Evolutionary conservation across 257 asterid genomes (phyloP).

Genomic region (Lavandula angustifolia): DNA sequence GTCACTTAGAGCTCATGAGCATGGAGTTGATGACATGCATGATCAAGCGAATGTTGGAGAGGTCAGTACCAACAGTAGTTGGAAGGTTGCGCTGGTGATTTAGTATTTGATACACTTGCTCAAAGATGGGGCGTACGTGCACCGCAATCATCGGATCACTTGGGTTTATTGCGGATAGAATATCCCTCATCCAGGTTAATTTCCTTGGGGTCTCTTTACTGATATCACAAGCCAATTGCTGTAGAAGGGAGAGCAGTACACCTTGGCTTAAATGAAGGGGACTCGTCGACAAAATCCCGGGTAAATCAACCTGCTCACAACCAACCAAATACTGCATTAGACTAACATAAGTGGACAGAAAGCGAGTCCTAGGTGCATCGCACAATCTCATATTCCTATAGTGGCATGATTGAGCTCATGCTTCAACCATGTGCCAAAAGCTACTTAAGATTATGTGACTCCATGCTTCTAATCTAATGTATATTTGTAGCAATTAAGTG

Average conservation of each 20-base stretch:
- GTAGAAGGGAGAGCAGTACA: slow-evolving; percentile 86
- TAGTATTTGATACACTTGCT: slow-evolving; percentile 87
- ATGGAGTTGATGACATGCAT: slow-evolving; percentile 89
- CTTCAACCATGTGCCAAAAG: too few relatives aligned
- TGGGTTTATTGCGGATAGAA: slow-evolving; percentile 72
- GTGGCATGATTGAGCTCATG: too few relatives aligned
- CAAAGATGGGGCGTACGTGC: slow-evolving; percentile 87
- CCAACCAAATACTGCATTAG: background rate
- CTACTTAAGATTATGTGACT: background rate
- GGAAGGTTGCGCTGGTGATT: slow-evolving; percentile 74
- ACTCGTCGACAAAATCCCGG: slow-evolving; percentile 54
- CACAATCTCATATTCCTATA: too few relatives aligned
- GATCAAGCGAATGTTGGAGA: slow-evolving; percentile 70
- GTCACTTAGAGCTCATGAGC: slow-evolving; percentile 74
- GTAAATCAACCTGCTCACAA: slow-evolving; percentile 72
- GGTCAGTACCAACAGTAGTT: slow-evolving; percentile 46
- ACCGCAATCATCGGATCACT: slow-evolving; percentile 68
- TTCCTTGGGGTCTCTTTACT: slow-evolving; percentile 64
- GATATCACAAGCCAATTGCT: slow-evolving; percentile 85
- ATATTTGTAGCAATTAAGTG: too few relatives aligned
- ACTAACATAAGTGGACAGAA: too few relatives aligned
- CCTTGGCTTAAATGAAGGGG: slow-evolving; percentile 96
- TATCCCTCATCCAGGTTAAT: slow-evolving; percentile 88
- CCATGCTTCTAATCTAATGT: background rate
- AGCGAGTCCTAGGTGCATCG: too few relatives aligned